Evolutionary conservation across 2,329 filamentous ascomycete genomes (phyloP).

Genomic region (Exophiala xenobiotica): DNA sequence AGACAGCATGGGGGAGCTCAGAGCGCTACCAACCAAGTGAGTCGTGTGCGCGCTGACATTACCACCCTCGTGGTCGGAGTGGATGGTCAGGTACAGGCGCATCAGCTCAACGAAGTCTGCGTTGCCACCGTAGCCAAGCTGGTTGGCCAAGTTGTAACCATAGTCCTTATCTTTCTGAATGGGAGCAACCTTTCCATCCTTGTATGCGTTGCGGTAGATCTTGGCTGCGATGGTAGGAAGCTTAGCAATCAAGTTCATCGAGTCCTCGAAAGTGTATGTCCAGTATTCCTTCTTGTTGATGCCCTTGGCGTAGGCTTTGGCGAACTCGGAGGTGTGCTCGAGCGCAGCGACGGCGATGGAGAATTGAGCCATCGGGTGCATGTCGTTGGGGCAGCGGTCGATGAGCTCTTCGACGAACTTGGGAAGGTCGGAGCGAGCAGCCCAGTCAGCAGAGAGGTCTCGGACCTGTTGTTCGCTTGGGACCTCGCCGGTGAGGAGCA

Average conservation of each 20-base stretch:
- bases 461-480: constrained; percentile 97
- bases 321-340: constrained; percentile 96
- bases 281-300: constrained; percentile 99
- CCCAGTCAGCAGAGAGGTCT: constrained; percentile 97
- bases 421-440: constrained; percentile 92
- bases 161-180: constrained; percentile 99
- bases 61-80: constrained; percentile 99
- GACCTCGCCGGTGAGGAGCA: constrained; percentile 96
- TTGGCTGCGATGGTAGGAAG: constrained; percentile 94
- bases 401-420: constrained; percentile 99
- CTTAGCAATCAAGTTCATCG: constrained; percentile 99
- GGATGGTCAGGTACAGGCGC: constrained; percentile 98
- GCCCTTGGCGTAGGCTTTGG: constrained; percentile 98
- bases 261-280: constrained; percentile 98
- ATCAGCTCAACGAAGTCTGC: constrained; percentile 96
- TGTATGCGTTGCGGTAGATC: constrained; percentile 99
- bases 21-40: constrained; percentile 92
- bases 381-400: constrained; percentile 97
- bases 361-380: constrained; percentile 99
- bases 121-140: constrained; percentile 95
- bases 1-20: constrained; percentile 97
- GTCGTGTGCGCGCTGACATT: constrained; percentile 99
- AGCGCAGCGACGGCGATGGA: constrained; percentile 96
- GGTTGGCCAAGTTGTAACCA: constrained; percentile 98
- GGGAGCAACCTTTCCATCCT: constrained; percentile 95